phyloP scores from a whole-genome alignment of 108 stramenopile species.

The Thalassiosira profunda region DNA sequence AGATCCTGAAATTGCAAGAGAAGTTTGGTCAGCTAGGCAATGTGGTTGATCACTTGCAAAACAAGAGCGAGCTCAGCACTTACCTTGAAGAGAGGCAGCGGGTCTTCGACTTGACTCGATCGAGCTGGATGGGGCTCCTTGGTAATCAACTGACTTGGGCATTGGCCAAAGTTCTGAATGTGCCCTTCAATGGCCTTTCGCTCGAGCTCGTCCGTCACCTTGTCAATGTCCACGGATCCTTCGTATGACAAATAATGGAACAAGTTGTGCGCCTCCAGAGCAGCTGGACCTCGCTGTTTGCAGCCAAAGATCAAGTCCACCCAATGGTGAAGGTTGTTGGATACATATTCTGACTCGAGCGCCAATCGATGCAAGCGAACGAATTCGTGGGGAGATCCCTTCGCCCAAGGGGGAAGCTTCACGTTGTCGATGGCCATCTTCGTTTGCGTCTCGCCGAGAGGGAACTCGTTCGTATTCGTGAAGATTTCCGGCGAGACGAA shows the following conservation, averaged over 20 bases:
- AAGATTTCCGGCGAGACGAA: conserved; percentile 92
- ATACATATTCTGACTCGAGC: conserved; percentile 95
- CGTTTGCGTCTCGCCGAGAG: conserved; percentile 89
- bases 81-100: conserved; percentile 66
- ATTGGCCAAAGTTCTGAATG: conserved; percentile 98
- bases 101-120: conserved; percentile 47
- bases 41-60: too few species aligned
- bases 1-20: conserved; percentile 26
- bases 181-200: conserved; percentile 91
- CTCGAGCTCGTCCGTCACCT: conserved; percentile 89
- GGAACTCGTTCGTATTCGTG: conserved; percentile 86
- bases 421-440: conserved; percentile 82
- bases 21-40: too few species aligned
- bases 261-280: conserved; percentile 89
- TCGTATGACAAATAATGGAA: conserved; percentile 98
- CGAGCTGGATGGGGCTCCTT: conserved; percentile 76
- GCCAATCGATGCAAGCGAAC: conserved; percentile 92
- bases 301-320: conserved; percentile 97
- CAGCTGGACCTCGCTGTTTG: conserved; percentile 91
- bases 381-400: conserved; percentile 92
- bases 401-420: conserved; percentile 97
- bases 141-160: conserved; percentile 88
- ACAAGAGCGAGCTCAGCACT: conserved; percentile 8
- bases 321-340: conserved; percentile 91
- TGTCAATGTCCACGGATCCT: conserved; percentile 96